Conservation (phyloP, 371 early-diverging fungal species). For the Lichtheimia ornata region DNA sequence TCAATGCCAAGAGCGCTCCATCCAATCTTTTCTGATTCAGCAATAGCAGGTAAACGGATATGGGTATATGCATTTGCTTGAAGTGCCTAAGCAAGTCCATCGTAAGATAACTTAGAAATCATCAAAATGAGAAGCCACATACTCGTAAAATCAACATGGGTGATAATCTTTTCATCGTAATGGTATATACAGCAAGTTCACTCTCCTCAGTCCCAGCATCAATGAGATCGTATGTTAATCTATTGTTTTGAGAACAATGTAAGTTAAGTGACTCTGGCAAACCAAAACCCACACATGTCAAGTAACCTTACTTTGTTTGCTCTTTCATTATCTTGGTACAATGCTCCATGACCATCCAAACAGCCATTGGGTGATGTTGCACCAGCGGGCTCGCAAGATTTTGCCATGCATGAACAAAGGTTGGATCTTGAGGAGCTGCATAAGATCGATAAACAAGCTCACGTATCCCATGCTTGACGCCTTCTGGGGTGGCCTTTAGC, state of each 20-base stretch:
- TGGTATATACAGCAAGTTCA: slow-evolving; percentile 3
- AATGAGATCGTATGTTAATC: slow-evolving; percentile 4
- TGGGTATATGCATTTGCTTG: too few relatives aligned
- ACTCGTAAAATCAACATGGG: slow-evolving; percentile 10
- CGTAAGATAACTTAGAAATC: neutral
- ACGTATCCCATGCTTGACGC: slow-evolving; percentile 4
- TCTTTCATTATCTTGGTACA: slow-evolving; percentile 16
- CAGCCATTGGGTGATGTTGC: neutral
- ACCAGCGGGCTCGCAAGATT: neutral
- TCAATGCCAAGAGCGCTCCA: neutral
- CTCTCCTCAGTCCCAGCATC: slow-evolving; percentile 10
- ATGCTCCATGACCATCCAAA: slow-evolving; percentile 9
- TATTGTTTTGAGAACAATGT: neutral
- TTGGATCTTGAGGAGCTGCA: slow-evolving; percentile 4
- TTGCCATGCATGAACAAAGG: slow-evolving; percentile 9
- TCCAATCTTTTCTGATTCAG: neutral
- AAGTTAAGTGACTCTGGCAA: too few relatives aligned
- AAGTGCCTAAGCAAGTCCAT: neutral
- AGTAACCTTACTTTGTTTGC: slow-evolving; percentile 12
- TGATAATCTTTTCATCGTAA: slow-evolving; percentile 3
- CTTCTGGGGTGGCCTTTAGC: neutral
- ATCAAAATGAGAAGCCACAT: neutral
- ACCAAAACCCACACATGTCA: too few relatives aligned
- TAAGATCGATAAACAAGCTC: slow-evolving; percentile 3
- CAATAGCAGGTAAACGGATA: neutral